Percentiles rank a stretch among this genome's conserved stretches.
phyloP scores from a whole-genome alignment of 1,284 basidiomycete species.

The Leccinum subrobustum region DNA sequence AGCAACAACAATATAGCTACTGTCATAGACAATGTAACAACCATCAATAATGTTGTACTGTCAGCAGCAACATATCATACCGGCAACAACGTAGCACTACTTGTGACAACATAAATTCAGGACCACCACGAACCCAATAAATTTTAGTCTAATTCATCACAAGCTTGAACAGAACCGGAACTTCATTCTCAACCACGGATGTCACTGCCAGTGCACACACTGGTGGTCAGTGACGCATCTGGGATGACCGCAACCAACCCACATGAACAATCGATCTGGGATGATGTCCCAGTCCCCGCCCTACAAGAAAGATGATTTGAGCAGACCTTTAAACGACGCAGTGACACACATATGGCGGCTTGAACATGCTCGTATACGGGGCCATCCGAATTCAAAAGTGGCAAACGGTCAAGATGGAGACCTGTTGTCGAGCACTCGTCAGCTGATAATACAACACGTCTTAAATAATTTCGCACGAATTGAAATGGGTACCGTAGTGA shows the following conservation, averaged over 20 bases:
- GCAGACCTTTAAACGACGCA: neutral
- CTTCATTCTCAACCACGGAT: conserved; percentile 32
- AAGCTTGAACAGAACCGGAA: too few species aligned
- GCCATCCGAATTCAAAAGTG: conserved; percentile 90
- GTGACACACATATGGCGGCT: conserved; percentile 65
- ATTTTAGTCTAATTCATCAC: too few species aligned
- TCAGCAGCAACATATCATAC: too few species aligned
- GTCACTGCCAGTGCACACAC: conserved; percentile 44
- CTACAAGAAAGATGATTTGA: conserved; percentile 28
- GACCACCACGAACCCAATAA: too few species aligned
- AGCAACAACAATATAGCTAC: too few species aligned
- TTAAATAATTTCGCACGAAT: conserved; percentile 45
- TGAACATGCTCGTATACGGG: conserved; percentile 92
- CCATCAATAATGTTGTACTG: too few species aligned
- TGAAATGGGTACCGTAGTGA: conserved; percentile 95
- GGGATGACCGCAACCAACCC: conserved; percentile 11
- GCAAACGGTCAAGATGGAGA: conserved; percentile 87
- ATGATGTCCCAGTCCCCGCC: conserved; percentile 80
- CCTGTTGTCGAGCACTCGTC: conserved; percentile 13
- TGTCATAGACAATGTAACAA: too few species aligned
- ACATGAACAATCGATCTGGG: conserved; percentile 88
- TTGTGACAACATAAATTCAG: too few species aligned
- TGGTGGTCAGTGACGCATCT: conserved; percentile 6
- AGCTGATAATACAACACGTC: neutral
- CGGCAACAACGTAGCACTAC: too few species aligned